phyloP scores from a whole-genome alignment of 345 rosid genomes.

The Gossypium ekmanianum region DNA sequence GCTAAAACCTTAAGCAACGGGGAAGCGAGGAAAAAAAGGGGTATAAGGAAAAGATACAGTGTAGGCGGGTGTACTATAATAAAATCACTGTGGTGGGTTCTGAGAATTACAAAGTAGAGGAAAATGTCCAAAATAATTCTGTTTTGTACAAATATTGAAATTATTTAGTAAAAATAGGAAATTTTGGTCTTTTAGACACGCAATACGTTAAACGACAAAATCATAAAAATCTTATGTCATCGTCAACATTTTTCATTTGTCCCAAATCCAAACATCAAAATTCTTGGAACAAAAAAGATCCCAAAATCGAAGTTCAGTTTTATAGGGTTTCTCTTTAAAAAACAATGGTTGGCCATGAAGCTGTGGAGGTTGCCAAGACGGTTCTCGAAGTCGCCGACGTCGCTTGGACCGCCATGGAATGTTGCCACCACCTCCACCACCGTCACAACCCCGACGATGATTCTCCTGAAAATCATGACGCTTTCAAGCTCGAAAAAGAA shows the following conservation, averaged over 20 bases:
- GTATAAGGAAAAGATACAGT: neutral
- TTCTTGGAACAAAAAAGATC: neutral
- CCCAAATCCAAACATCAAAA: too few species aligned
- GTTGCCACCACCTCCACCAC: conserved; percentile 52
- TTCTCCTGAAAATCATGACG: neutral
- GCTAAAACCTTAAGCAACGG: neutral
- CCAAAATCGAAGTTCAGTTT: neutral
- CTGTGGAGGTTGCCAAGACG: conserved; percentile 90
- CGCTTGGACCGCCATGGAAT: conserved; percentile 80
- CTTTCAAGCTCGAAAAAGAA: conserved; percentile 23
- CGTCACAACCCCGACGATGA: conserved; percentile 16
- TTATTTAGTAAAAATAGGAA: too few species aligned
- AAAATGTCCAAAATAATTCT: too few species aligned
- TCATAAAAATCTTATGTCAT: neutral
- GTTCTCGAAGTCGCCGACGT: conserved; percentile 93
- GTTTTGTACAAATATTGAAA: too few species aligned
- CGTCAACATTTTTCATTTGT: neutral
- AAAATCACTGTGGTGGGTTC: neutral
- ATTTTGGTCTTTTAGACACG: neutral
- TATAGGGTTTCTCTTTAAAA: neutral
- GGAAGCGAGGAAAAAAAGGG: neutral
- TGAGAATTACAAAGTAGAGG: too few species aligned
- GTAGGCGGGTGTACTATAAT: neutral
- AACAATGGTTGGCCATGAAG: conserved; percentile 47
- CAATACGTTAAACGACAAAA: conserved; percentile 13